Conservation (phyloP, 768 basidiomycete species). For the Sarcodon aspratus region DNA sequence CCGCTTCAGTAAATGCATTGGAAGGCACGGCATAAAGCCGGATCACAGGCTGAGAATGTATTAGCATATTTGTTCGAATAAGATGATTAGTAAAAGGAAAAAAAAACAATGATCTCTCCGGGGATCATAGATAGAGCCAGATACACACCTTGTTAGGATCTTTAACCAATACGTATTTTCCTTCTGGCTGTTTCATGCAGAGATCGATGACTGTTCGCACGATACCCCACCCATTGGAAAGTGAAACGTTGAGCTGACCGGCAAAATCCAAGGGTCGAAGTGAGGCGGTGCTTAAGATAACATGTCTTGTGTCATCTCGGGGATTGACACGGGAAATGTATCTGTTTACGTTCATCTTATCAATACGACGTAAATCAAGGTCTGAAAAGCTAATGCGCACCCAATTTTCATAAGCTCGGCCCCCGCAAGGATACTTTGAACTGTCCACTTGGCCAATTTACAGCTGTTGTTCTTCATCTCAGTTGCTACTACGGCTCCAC, state of each 20-base stretch:
- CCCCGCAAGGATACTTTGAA: conserved; percentile 89
- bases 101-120: neutral
- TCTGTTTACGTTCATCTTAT: conserved; percentile 26
- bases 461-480: conserved; percentile 99
- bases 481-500: conserved; percentile 95
- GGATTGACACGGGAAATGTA: conserved; percentile 93
- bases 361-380: neutral
- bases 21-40: conserved; percentile 89
- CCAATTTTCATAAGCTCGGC: conserved; percentile 97
- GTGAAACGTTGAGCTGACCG: conserved; percentile 85
- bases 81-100: neutral
- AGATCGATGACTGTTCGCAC: conserved; percentile 91
- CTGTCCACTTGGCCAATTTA: conserved; percentile 96
- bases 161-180: conserved; percentile 94
- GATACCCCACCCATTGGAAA: conserved; percentile 98
- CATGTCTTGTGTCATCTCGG: conserved; percentile 90
- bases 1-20: conserved; percentile 80
- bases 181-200: conserved; percentile 94
- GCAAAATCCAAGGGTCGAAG: conserved; percentile 95
- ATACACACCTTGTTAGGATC: conserved; percentile 88
- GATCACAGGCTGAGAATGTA: conserved; percentile 64
- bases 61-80: conserved; percentile 8
- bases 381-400: conserved; percentile 34
- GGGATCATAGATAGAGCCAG: conserved; percentile 3
- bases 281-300: conserved; percentile 89